Base-by-base conservation (phyloP, 2,329 filamentous ascomycete genomes). In the Aspergillus eucalypticola region DNA sequence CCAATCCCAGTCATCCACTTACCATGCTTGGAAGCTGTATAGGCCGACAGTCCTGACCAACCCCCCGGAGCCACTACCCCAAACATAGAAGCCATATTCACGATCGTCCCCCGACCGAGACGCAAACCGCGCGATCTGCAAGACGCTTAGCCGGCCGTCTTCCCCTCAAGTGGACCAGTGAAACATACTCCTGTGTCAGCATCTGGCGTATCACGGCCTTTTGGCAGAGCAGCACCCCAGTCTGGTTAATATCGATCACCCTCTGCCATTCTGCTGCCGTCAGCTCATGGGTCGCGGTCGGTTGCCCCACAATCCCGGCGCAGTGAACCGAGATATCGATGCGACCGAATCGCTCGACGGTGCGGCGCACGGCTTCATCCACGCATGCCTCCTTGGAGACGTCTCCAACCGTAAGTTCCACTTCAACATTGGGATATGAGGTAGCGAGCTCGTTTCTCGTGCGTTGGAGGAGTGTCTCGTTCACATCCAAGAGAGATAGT, bases 311-410 rank as follows among this genome's bases (percentile, higher is more conserved):
- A 25, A 86, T 78, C 2, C 84, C 84, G 1, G 84, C 84, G 44
- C 83, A 82, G 66, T 86, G 86, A 53, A 86, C 76, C 0, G 82
- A 83, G 38, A 84, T 76, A 64, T 87, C 84, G 44, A 87, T 73
- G 3, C 84, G 75, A 8, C 83, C 83, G 67, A 86, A 86, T 51
- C 73, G 68, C 13, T 73, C 67, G 1, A 79, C 78, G 0, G 76
- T 76, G 50, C 76, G 67, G 1, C 72, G 70, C 7, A 86, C 70
- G 19, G 75, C 78, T 3, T 72, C 63, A n/a, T 79, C 75, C 6
- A 86, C 78, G 17, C 78, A 74, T 1, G 62, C 66, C 50, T 78
- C 73, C 39, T 79, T 71, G 13, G 76, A 72, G 5, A 86, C 82
- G 66, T 86, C 80, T 19, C 83, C 67, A 32, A 76, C 64, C 2